Conservation (phyloP, 345 rosid species). For the Diplotaxis tenuifolia region DNA sequence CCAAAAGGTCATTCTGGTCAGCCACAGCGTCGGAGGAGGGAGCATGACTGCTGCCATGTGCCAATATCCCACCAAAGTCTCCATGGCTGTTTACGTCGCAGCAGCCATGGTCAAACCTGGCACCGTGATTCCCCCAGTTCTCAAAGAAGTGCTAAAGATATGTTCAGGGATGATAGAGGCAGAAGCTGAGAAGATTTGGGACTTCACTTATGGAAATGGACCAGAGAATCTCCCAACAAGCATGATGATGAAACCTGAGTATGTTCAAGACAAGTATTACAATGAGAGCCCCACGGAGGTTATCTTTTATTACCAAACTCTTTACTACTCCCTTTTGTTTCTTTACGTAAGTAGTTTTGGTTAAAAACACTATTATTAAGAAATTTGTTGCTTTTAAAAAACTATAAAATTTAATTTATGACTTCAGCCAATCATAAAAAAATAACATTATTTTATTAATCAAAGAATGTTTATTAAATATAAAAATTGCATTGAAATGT, state of each 20-base stretch:
- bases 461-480: too few relatives aligned
- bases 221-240: slow-evolving; percentile 40
- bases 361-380: too few relatives aligned
- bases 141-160: slow-evolving; percentile 25
- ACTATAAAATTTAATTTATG: too few relatives aligned
- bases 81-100: slow-evolving; percentile 44
- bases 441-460: too few relatives aligned
- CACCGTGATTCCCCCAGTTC: background rate
- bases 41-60: slow-evolving; percentile 47
- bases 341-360: too few relatives aligned
- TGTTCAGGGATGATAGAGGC: slow-evolving; percentile 25
- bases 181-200: slow-evolving; percentile 28
- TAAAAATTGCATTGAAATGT: too few relatives aligned
- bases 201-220: slow-evolving; percentile 38
- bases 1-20: slow-evolving; percentile 48
- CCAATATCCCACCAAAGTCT: slow-evolving; percentile 35
- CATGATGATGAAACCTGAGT: slow-evolving; percentile 37
- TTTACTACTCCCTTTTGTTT: too few relatives aligned
- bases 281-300: slow-evolving; percentile 45
- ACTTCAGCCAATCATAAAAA: too few relatives aligned
- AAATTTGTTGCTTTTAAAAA: too few relatives aligned
- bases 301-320: slow-evolving; percentile 2
- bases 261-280: slow-evolving; percentile 28
- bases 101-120: slow-evolving; percentile 52
- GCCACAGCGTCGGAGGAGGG: slow-evolving; percentile 52